phyloP scores from a whole-genome alignment of 306 rosid species.

The Vicia sativa region DNA sequence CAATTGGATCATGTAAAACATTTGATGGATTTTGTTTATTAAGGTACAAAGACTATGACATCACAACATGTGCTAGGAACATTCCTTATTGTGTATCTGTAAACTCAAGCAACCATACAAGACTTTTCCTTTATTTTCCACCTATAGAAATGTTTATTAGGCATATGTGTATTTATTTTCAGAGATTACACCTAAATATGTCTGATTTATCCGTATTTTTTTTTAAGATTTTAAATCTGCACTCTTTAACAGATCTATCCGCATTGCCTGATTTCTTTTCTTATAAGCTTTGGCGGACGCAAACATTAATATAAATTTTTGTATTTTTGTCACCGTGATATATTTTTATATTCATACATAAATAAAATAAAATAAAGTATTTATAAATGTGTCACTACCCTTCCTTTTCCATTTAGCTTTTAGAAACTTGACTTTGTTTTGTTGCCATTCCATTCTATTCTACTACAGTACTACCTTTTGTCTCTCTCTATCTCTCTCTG shows the following conservation, averaged over 20 bases:
- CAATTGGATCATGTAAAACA: constrained; percentile 22
- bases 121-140: constrained; percentile 55
- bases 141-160: too few species aligned
- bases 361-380: background rate
- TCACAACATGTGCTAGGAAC: constrained; percentile 58
- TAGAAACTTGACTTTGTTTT: constrained; percentile 38
- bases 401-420: constrained; percentile 26
- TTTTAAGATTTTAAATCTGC: too few species aligned
- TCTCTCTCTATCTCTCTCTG: constrained; percentile 14
- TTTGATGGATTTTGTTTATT: constrained; percentile 27
- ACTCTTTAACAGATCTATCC: too few species aligned
- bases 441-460: constrained; percentile 22
- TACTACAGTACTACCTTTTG: too few species aligned
- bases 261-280: too few species aligned
- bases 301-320: too few species aligned
- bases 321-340: too few species aligned
- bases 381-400: constrained; percentile 29
- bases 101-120: constrained; percentile 66
- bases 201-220: too few species aligned
- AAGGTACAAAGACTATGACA: constrained; percentile 61
- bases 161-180: too few species aligned
- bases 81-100: constrained; percentile 63
- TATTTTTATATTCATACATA: too few species aligned
- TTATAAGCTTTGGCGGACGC: too few species aligned
- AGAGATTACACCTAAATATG: too few species aligned